These are phyloP conservation scores for Luvunga scandens DNA, from an alignment of 345 rosid genomes.

Conservation along the genomic window DNA sequence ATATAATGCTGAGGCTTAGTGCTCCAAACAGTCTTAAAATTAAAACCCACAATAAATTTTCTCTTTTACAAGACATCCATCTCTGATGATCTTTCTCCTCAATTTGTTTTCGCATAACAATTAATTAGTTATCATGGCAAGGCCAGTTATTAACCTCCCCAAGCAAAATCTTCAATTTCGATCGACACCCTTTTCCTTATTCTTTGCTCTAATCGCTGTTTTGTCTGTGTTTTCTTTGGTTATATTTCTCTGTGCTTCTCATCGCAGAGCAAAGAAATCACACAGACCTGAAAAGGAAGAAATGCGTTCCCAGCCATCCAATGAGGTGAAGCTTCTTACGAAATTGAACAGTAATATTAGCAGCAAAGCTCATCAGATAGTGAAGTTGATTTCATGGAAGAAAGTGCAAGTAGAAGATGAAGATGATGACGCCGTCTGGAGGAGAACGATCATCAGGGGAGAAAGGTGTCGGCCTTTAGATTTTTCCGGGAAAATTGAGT, in stretches of 20 bases:
- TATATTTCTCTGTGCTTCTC: constrained; percentile 18
- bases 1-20: background rate
- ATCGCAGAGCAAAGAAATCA: constrained; percentile 5
- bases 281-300: background rate
- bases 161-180: constrained; percentile 3
- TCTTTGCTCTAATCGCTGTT: background rate
- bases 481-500: constrained; percentile 50
- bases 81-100: background rate
- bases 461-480: constrained; percentile 51
- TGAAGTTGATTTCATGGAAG: constrained; percentile 56
- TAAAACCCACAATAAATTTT: background rate
- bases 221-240: constrained; percentile 22
- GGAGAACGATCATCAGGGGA: constrained; percentile 50
- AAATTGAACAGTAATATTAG: constrained; percentile 41
- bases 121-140: constrained; percentile 16
- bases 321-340: constrained; percentile 26
- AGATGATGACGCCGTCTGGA: constrained; percentile 46
- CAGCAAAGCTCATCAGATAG: constrained; percentile 40
- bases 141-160: constrained; percentile 7
- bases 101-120: background rate
- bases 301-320: background rate
- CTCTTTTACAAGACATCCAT: background rate
- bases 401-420: constrained; percentile 24
- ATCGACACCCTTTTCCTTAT: background rate
- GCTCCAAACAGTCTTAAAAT: background rate